Conservation (phyloP, 768 basidiomycete species). For the Ephemerocybe angulata region DNA sequence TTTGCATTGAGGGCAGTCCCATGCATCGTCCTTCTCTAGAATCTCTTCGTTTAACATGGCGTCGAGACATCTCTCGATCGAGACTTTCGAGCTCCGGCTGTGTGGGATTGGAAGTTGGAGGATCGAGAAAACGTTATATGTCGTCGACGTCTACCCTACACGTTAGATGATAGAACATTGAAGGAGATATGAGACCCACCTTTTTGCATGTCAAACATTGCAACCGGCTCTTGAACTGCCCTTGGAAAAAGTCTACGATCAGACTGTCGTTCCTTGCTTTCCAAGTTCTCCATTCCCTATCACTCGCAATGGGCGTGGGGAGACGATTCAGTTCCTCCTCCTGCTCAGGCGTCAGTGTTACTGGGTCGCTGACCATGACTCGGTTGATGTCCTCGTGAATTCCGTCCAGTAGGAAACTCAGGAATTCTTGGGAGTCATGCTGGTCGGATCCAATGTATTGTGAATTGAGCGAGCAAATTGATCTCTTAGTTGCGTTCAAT, state of each 20-base stretch:
- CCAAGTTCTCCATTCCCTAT: slow-evolving; percentile 91
- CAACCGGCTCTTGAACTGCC: slow-evolving; percentile 88
- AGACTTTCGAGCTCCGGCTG: slow-evolving; percentile 55
- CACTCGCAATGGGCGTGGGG: slow-evolving; percentile 83
- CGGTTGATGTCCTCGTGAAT: slow-evolving; percentile 88
- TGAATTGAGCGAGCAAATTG: slow-evolving; percentile 46
- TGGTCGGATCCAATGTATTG: slow-evolving; percentile 87
- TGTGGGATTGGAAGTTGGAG: slow-evolving; percentile 86
- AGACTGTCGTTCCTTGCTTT: slow-evolving; percentile 86
- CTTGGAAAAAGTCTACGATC: slow-evolving; percentile 96
- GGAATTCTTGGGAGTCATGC: slow-evolving; percentile 97
- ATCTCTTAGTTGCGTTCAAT: slow-evolving; percentile 27
- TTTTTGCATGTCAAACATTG: slow-evolving; percentile 88
- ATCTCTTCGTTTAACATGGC: slow-evolving; percentile 88
- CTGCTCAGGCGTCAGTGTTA: slow-evolving; percentile 66
- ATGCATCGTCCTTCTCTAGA: slow-evolving; percentile 90
- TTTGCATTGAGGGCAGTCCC: slow-evolving; percentile 96
- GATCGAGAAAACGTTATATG: slow-evolving; percentile 96
- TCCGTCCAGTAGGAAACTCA: slow-evolving; percentile 90
- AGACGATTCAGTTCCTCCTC: slow-evolving; percentile 88
- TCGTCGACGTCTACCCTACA: slow-evolving; percentile 98
- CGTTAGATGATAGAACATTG: too few relatives aligned
- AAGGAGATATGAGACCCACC: too few relatives aligned
- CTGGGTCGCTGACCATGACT: slow-evolving; percentile 65
- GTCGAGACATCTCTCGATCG: slow-evolving; percentile 79